Conservation (phyloP, 139 green algal species). For the Raphidocelis subcapitata region DNA sequence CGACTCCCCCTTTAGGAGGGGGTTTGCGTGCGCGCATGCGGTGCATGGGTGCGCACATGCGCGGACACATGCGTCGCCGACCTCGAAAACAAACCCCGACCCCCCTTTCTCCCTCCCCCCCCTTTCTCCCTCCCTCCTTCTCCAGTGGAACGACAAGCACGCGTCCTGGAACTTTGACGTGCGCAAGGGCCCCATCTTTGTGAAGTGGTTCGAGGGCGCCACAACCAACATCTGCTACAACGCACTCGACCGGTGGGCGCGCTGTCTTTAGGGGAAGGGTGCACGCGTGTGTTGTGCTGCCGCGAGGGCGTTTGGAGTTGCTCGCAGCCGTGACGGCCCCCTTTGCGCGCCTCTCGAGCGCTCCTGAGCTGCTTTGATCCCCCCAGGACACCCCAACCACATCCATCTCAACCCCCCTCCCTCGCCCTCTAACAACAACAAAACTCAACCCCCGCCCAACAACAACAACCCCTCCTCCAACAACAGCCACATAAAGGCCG, state of each 20-base stretch:
- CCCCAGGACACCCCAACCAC: no score
- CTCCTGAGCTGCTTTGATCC: no score
- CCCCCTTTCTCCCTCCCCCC: no score
- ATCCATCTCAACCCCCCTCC: no score
- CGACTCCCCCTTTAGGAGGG: no score
- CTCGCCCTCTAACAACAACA: no score
- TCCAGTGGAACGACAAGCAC: slow-evolving; percentile 33
- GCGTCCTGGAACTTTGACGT: slow-evolving; percentile 74
- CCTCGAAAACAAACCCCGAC: no score
- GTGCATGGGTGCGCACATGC: no score
- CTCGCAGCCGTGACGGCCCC: background rate
- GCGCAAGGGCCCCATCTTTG: slow-evolving; percentile 64
- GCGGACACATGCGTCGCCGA: no score
- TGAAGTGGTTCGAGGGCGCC: slow-evolving; percentile 71
- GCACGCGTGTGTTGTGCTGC: background rate
- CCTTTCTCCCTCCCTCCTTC: background rate
- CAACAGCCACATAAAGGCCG: background rate
- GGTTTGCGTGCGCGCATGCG: no score
- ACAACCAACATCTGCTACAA: slow-evolving; percentile 88
- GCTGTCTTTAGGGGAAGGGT: background rate
- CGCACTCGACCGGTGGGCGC: slow-evolving; percentile 70
- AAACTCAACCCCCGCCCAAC: no score
- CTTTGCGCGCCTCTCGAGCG: background rate
- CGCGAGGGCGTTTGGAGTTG: background rate
- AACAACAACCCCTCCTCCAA: no score